Conservation (phyloP, 768 basidiomycete genomes). For the Tricholoma bakamatsutake region DNA sequence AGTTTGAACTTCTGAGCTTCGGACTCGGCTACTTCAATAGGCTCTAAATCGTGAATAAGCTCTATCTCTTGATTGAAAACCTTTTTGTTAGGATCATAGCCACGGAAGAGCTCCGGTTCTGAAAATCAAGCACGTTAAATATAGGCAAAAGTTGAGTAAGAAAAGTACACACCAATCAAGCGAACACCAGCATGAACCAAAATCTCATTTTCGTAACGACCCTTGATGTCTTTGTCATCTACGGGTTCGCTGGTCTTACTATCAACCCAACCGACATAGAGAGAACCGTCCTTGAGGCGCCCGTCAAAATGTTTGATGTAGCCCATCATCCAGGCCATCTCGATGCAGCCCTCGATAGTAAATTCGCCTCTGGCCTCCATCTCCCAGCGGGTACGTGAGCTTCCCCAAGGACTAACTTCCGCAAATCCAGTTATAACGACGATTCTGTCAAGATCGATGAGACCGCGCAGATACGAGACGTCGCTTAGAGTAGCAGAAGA, state of each 20-base stretch:
- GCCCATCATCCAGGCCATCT: constrained; percentile 99
- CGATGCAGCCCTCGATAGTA: constrained; percentile 96
- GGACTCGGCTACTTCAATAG: constrained; percentile 85
- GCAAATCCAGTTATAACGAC: constrained; percentile 95
- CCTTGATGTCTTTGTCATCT: constrained; percentile 95
- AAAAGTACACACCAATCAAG: constrained; percentile 69
- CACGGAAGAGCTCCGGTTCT: constrained; percentile 98
- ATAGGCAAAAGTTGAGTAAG: not conserved
- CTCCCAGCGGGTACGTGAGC: constrained; percentile 97
- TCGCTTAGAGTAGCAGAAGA: constrained; percentile 62
- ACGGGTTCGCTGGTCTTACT: constrained; percentile 89
- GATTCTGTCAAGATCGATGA: constrained; percentile 95
- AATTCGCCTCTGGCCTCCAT: constrained; percentile 99
- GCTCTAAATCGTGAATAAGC: constrained; percentile 93
- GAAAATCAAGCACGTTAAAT: constrained; percentile 10
- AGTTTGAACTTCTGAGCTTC: constrained; percentile 95
- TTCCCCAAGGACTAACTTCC: constrained; percentile 98
- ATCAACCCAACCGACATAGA: constrained; percentile 98
- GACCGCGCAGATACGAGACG: constrained; percentile 72
- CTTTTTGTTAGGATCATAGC: constrained; percentile 97
- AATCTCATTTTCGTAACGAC: constrained; percentile 93
- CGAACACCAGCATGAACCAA: constrained; percentile 88
- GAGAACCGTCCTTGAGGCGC: constrained; percentile 84
- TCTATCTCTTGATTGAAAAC: constrained; percentile 96
- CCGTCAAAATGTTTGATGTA: constrained; percentile 99